phyloP scores from a whole-genome alignment of 306 rosid species.

The Inga laurina region DNA sequence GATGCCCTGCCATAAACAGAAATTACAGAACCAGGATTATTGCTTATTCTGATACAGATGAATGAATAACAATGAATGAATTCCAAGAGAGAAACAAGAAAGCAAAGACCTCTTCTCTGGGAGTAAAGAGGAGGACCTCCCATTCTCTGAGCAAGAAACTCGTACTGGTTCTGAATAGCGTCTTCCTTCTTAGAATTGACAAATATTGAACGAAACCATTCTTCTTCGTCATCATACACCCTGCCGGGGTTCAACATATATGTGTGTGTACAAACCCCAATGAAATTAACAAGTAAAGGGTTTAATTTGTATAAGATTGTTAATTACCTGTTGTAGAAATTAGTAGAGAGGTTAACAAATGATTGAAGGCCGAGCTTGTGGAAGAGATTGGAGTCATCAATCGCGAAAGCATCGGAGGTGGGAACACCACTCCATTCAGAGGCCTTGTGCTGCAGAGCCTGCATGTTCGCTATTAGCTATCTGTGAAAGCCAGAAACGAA shows the following conservation, averaged over 20 bases:
- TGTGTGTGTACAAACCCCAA: not conserved
- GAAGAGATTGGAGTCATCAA: conserved; percentile 66
- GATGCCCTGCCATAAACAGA: conserved; percentile 60
- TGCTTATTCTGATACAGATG: no score
- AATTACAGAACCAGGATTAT: no score
- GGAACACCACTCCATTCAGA: conserved; percentile 82
- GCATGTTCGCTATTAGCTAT: conserved; percentile 36
- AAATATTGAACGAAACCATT: conserved; percentile 83
- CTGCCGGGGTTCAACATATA: conserved; percentile 25
- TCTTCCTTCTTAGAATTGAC: conserved; percentile 65
- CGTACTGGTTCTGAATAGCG: conserved; percentile 82
- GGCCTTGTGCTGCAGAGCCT: conserved; percentile 72
- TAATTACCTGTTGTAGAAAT: conserved; percentile 74
- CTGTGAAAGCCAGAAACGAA: not conserved
- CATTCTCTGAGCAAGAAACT: conserved; percentile 79
- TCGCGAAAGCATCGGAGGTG: conserved; percentile 59
- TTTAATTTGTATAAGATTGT: not conserved
- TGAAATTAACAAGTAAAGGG: not conserved
- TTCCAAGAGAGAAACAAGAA: not conserved
- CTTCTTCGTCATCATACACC: conserved; percentile 77
- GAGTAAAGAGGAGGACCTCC: conserved; percentile 86
- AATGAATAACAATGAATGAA: not conserved
- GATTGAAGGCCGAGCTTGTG: conserved; percentile 70
- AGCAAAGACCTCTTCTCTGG: conserved; percentile 63
- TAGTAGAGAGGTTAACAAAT: conserved; percentile 76